Evolutionary conservation across 106 monocot species (phyloP).

Genomic region (Agapanthus africanus): DNA sequence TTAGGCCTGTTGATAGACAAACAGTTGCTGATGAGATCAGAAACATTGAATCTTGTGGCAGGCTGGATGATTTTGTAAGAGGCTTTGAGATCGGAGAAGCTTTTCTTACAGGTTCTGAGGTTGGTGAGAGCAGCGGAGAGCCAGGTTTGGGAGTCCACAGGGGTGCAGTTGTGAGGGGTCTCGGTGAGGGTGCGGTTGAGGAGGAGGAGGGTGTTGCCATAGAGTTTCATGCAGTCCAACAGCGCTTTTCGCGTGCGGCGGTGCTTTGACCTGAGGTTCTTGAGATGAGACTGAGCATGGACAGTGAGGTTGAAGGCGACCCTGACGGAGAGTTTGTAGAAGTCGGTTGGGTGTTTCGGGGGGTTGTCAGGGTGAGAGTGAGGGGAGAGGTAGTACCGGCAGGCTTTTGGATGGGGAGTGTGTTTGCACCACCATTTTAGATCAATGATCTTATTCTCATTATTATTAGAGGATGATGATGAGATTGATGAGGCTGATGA

Average conservation of each 20-base stretch:
- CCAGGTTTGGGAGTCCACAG: conserved; percentile 56
- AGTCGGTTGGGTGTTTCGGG: conserved; percentile 12
- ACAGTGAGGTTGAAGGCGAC: conserved; percentile 1
- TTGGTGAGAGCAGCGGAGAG: conserved; percentile 76
- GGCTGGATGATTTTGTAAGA: conserved; percentile 21
- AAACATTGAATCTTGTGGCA: conserved; percentile 36
- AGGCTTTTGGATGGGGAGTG: conserved; percentile 27
- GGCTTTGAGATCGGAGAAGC: conserved; percentile 41
- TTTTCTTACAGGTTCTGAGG: conserved; percentile 45
- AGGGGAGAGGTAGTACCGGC: conserved; percentile 22
- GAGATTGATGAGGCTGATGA: no score
- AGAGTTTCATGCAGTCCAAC: conserved; percentile 39
- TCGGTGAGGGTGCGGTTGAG: conserved; percentile 45
- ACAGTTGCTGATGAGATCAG: conserved; percentile 73
- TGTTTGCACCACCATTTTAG: conserved; percentile 18
- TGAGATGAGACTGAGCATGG: conserved; percentile 8
- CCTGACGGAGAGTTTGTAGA: conserved; percentile 22
- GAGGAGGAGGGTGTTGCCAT: conserved; percentile 52
- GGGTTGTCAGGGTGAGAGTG: not conserved
- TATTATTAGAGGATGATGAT: no score
- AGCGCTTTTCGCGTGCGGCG: conserved; percentile 25
- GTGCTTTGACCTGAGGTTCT: not conserved
- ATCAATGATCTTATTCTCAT: no score
- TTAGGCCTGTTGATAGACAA: conserved; percentile 45
- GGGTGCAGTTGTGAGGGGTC: conserved; percentile 11